Evolutionary conservation across 495 filamentous ascomycete species (phyloP).

Genomic region (Aspergillus ellipticus): DNA sequence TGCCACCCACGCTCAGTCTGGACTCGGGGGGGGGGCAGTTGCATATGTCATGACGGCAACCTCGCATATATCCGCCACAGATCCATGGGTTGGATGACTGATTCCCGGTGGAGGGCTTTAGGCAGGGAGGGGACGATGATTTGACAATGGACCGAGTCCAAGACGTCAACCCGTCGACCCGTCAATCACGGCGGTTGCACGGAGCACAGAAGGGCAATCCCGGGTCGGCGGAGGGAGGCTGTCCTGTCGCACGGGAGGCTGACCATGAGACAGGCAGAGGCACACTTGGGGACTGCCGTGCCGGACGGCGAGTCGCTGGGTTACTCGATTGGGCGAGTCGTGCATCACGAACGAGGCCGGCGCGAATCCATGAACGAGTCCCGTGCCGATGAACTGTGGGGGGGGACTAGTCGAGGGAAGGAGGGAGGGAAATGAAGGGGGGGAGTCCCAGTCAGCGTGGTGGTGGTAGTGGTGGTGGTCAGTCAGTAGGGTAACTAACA

Average conservation of each 20-base stretch:
- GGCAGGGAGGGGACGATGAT: not conserved
- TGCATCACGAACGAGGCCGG: constrained; percentile 12
- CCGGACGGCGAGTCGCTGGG: constrained; percentile 4
- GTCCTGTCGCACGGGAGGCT: not conserved
- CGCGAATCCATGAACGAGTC: constrained; percentile 11
- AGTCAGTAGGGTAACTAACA: too few species aligned
- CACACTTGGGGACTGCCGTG: not conserved
- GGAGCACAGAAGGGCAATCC: not conserved
- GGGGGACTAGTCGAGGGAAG: too few species aligned
- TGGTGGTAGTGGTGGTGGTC: too few species aligned
- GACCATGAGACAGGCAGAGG: constrained; percentile 2
- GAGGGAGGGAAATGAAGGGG: too few species aligned
- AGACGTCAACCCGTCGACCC: not conserved
- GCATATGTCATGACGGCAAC: constrained; percentile 5
- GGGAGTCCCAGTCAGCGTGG: not conserved
- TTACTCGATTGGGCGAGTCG: constrained; percentile 18
- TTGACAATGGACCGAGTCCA: not conserved
- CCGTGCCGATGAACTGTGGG: not conserved
- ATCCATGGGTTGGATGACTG: not conserved
- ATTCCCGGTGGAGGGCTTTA: not conserved
- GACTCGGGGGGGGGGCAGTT: not conserved
- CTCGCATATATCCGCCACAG: not conserved
- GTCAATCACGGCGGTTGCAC: not conserved
- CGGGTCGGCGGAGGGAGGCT: constrained; percentile 1
- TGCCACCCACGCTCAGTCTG: not conserved